Evolutionary conservation across 805 yeast genomes (phyloP).

Genomic region (Metschnikowia picachoensis): DNA sequence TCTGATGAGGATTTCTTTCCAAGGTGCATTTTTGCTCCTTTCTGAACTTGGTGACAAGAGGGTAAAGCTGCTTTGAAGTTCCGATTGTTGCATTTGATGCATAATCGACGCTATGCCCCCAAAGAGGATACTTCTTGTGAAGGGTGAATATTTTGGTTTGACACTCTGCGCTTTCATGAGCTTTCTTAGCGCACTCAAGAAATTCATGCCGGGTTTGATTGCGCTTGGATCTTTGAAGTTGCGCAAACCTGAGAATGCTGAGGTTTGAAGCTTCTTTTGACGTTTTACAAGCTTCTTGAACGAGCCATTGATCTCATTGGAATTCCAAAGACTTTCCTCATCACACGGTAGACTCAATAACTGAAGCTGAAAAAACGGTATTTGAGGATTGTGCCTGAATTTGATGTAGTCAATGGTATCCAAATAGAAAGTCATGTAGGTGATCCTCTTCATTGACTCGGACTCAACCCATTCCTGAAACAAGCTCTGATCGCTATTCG

Average conservation of each 20-base stretch:
- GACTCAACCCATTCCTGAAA: slow-evolving; percentile 75
- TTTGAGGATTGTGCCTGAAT: slow-evolving; percentile 64
- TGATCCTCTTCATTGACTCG: slow-evolving; percentile 73
- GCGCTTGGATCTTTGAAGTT: slow-evolving; percentile 5
- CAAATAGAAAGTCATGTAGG: slow-evolving; percentile 76
- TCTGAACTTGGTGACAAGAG: slow-evolving; percentile 20
- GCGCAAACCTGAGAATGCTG: slow-evolving; percentile 5
- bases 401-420: slow-evolving; percentile 77
- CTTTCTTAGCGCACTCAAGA: slow-evolving; percentile 16
- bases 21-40: slow-evolving; percentile 29
- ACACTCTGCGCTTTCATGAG: slow-evolving; percentile 14
- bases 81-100: slow-evolving; percentile 71
- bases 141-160: slow-evolving; percentile 29
- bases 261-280: slow-evolving; percentile 24
- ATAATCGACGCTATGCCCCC: slow-evolving; percentile 65
- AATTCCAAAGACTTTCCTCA: slow-evolving; percentile 38
- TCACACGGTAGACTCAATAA: slow-evolving; percentile 40
- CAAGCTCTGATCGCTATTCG: slow-evolving; percentile 26
- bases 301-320: slow-evolving; percentile 35
- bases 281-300: slow-evolving; percentile 36
- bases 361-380: slow-evolving; percentile 37
- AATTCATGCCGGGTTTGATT: slow-evolving; percentile 15
- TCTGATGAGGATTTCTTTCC: slow-evolving; percentile 69
- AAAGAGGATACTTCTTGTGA: slow-evolving; percentile 63
- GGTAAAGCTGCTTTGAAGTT: slow-evolving; percentile 51